Percentiles rank a stretch among this genome's conserved stretches.
Evolutionary conservation across 305 asterid species (phyloP).

Genomic region (Fraxinus paxiana): DNA sequence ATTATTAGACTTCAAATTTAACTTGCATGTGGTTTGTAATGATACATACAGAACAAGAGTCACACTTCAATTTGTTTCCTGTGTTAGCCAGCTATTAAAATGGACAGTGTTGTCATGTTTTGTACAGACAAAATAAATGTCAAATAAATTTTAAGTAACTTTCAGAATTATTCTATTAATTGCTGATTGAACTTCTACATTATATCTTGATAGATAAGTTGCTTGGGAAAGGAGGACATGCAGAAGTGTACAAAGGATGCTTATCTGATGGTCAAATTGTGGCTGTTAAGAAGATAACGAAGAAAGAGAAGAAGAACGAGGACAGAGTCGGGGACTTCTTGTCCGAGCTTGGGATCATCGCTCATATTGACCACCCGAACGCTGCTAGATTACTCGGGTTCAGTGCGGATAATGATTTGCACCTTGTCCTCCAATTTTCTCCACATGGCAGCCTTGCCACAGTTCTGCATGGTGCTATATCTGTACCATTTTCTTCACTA

Average conservation of each 20-base stretch:
- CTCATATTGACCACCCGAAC: constrained; percentile 84
- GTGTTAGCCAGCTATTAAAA: constrained; percentile 1
- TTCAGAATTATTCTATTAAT: constrained; percentile 13
- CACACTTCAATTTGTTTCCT: constrained; percentile 2
- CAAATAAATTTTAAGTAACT: constrained; percentile 13
- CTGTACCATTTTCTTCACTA: not conserved
- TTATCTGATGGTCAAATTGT: constrained; percentile 72
- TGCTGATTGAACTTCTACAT: constrained; percentile 24
- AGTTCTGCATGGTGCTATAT: constrained; percentile 57
- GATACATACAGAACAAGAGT: constrained; percentile 1
- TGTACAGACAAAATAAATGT: constrained; percentile 3
- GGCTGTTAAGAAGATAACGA: constrained; percentile 80
- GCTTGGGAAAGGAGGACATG: constrained; percentile 96
- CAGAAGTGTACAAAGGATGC: constrained; percentile 85
- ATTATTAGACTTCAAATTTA: not conserved
- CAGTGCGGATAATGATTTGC: constrained; percentile 69
- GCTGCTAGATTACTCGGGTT: constrained; percentile 83
- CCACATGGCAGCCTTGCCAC: constrained; percentile 84
- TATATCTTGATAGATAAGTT: constrained; percentile 52
- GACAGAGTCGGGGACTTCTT: constrained; percentile 77
- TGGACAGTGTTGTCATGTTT: not conserved
- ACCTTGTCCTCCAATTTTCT: constrained; percentile 74
- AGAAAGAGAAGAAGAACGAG: constrained; percentile 62
- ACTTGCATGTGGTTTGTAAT: not conserved
- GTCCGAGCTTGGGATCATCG: constrained; percentile 89